Base-by-base conservation (phyloP, 306 rosid species). In the Quercus parvula region DNA sequence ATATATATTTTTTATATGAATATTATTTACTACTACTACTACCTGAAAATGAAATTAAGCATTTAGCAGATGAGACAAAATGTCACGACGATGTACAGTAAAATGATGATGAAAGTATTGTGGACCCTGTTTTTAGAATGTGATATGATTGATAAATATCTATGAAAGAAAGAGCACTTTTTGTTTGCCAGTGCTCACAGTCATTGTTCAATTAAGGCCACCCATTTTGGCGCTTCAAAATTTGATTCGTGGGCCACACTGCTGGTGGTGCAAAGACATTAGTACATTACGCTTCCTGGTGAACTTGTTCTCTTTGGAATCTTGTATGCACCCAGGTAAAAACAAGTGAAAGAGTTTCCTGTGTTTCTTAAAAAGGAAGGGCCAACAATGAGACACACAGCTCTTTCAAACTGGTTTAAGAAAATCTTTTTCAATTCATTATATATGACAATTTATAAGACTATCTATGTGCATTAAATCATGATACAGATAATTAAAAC, bases 131-230 rank as follows among this genome's bases (percentile, higher is more conserved):
- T 11, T 28, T 3, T 25, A 14, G 49, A 22, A 49, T 30, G 54
- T 49, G 49, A 81, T 70, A 24, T 25, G 61, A 61, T 70, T 58
- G 81, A 56, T 27, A 9, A 13, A 22, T 52, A 57, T 63, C 61
- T 25, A 75, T 79, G 63, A 73, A 77, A 78, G 63, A 73, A 74
- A 78, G 58, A 54, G 31, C 72, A 51, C 55, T 66, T 70, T 57
- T 46, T 69, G 59, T 66, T 33, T 44, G 64, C 58, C 83, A 71
- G 33, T 56, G 78, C 84, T 68, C 69, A 71, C 62, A 52, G 24
- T 41, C 46, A 41, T 13, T 51, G 13, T 58, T 75, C 28, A 35
- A 56, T 56, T 44, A 33, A 76, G 22, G 72, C 69, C 76, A 51
- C 73, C 74, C 73, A 2, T 66, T 35, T n/a, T 28, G 75, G 51